Base-by-base conservation (phyloP, 1,284 basidiomycete species). In the Leccinum laetum region DNA sequence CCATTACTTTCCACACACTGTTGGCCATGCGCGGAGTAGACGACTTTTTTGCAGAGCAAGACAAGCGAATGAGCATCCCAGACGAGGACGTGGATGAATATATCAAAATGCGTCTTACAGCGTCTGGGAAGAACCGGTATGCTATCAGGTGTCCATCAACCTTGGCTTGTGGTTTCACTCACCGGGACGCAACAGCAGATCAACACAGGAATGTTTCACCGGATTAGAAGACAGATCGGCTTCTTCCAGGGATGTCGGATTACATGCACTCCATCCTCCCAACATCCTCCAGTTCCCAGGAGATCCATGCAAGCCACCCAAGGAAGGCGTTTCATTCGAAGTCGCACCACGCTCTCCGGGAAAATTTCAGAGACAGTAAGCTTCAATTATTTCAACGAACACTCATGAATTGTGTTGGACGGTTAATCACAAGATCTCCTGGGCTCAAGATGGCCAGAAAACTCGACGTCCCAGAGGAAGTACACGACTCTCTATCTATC, bases 41-140 rank as follows among this genome's bases (percentile, higher is more conserved):
- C 13, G 71, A 73, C 0, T 88, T 85, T 68, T 88, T 84, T 68
- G 73, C 71, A 7, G 85, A 87, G 73, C 83, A 84, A 72, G 83
- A 87, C 61, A 75, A 77, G 61, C 80, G 79, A 14, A 84, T 88
- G 84, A 80, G 78, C 55, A 66, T 83, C 16, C 82, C 84, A n/a
- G 82, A 86, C 46, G 84, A 86, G 67, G 77, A 79, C 24, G 68
- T 77, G 39, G 75, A 78, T 10, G 72, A 78, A 52, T 82, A 78
- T 62, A 63, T 80, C 58, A 67, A 61, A 55, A 37, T 61, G 16
- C 75, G 74, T 61, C 68, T 63, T 62, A 70, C 61, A 68, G 63
- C 55, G 18, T 68, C 64, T 21, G 70, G 55, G 68, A 65, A 60
- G 65, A 71, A 66, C 55, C 64, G 52, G 74, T 79, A 64, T 21